phyloP scores from a whole-genome alignment of 2,329 filamentous ascomycete genomes.

The Cyphellophora europaea region DNA sequence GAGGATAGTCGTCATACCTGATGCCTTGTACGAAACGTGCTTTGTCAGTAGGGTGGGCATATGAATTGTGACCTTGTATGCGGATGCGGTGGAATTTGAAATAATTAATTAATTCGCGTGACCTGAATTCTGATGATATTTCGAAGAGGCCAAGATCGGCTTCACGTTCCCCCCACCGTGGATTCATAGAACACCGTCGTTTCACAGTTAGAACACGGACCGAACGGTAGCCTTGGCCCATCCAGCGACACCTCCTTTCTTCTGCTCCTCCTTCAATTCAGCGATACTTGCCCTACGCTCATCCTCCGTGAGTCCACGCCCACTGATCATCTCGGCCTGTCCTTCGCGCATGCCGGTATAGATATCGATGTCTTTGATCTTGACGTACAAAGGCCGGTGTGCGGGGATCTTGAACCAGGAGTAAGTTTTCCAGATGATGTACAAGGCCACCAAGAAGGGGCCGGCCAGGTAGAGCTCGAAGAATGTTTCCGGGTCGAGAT shows the following conservation, averaged over 20 bases:
- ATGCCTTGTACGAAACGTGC: too few relatives aligned
- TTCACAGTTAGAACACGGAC: conserved; percentile 1
- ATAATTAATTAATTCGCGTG: too few relatives aligned
- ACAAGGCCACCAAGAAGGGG: conserved; percentile 37
- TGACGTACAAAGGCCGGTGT: conserved; percentile 22
- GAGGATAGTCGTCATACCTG: too few relatives aligned
- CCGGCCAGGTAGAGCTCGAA: conserved; percentile 21
- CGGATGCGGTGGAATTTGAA: too few relatives aligned
- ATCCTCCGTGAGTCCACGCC: conserved; percentile 16
- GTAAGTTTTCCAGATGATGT: conserved; percentile 44
- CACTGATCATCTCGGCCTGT: conserved; percentile 14
- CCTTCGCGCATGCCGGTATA: conserved; percentile 24
- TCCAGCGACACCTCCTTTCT: conserved; percentile 17
- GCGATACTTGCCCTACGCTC: conserved; percentile 20
- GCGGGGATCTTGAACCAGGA: conserved; percentile 17
- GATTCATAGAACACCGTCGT: too few relatives aligned
- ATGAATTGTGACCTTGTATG: too few relatives aligned
- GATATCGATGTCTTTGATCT: conserved; percentile 24
- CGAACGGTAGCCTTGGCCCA: background rate
- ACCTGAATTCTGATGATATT: too few relatives aligned
- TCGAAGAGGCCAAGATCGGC: too few relatives aligned
- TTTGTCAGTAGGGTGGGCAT: too few relatives aligned
- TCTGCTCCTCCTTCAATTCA: conserved; percentile 21
- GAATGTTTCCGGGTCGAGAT: conserved; percentile 16
- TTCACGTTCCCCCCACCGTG: too few relatives aligned